Conservation (phyloP, 345 rosid species). For the Conringia planisiliqua region DNA sequence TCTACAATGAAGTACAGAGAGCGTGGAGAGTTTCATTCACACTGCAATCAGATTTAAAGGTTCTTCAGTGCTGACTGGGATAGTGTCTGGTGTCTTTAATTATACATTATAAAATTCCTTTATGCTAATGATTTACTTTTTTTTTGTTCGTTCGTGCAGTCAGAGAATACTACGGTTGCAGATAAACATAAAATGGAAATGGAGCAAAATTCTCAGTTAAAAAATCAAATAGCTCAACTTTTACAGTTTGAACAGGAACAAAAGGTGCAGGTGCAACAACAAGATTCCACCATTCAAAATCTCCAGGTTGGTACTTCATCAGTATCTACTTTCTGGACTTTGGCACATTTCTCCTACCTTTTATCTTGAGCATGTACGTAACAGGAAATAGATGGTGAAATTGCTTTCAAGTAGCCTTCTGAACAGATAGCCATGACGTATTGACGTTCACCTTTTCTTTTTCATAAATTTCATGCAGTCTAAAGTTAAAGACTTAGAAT, state of each 20-base stretch:
- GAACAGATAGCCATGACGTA: slow-evolving; percentile 11
- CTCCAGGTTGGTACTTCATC: slow-evolving; percentile 57
- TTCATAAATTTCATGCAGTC: slow-evolving; percentile 42
- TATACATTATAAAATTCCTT: neutral
- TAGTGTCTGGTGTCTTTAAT: neutral
- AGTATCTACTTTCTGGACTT: slow-evolving; percentile 3
- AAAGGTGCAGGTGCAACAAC: slow-evolving; percentile 63
- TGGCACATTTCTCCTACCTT: neutral
- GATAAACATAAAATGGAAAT: slow-evolving; percentile 77
- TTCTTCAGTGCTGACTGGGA: slow-evolving; percentile 30
- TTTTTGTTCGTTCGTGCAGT: slow-evolving; percentile 47
- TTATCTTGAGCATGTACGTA: neutral
- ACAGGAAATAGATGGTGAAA: neutral
- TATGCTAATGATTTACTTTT: neutral
- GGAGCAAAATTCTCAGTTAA: slow-evolving; percentile 83
- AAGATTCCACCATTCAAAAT: slow-evolving; percentile 69
- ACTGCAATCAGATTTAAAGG: slow-evolving; percentile 92
- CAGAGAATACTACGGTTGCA: slow-evolving; percentile 75
- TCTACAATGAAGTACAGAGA: slow-evolving; percentile 94
- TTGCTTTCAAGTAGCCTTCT: slow-evolving; percentile 11
- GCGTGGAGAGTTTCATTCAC: slow-evolving; percentile 99
- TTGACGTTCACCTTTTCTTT: slow-evolving; percentile 2
- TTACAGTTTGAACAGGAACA: slow-evolving; percentile 73
- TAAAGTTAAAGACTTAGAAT: slow-evolving; percentile 64
- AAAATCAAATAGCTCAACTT: slow-evolving; percentile 68